A percentile compares a stretch with the other conserved stretches of the same genome.
These are phyloP conservation scores for Peronospora belbahrii DNA, from an alignment of 352 stramenopile genomes.

Conservation along the genomic window DNA sequence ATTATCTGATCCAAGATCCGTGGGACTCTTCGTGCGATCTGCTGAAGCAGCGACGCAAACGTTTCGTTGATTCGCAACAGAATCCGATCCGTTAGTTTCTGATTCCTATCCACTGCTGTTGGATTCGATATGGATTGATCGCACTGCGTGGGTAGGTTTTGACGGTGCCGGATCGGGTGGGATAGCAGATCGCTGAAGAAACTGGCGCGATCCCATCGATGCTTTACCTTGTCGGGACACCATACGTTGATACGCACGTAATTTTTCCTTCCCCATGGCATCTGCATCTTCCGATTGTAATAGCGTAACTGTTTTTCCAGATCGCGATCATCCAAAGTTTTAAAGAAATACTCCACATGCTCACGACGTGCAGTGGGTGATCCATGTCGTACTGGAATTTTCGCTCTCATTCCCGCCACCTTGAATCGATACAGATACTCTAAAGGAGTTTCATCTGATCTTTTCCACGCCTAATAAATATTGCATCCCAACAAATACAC, in stretches of 20 bases:
- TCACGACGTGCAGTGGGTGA: neutral
- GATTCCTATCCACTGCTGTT: neutral
- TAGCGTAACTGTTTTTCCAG: neutral
- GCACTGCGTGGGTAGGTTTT: neutral
- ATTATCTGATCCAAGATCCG: too few relatives aligned
- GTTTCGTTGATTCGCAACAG: neutral
- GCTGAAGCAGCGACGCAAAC: neutral
- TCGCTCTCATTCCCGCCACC: neutral
- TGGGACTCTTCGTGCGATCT: neutral
- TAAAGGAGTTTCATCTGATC: neutral
- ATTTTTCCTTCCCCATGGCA: neutral
- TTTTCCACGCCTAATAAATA: too few relatives aligned
- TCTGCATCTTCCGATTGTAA: neutral
- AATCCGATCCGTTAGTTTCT: neutral
- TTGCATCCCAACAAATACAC: too few relatives aligned
- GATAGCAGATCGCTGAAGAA: neutral
- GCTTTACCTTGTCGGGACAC: neutral
- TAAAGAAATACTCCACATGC: neutral
- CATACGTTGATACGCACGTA: neutral
- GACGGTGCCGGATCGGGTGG: neutral
- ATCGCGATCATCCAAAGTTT: neutral
- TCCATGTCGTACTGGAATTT: neutral
- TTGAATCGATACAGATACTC: conserved; percentile 11
- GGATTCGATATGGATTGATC: neutral
- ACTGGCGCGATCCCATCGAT: neutral